A percentile compares a stretch with the other conserved stretches of the same genome.
Evolutionary conservation across 257 asterid genomes (phyloP).

Genomic region (Forsythia suspensa): DNA sequence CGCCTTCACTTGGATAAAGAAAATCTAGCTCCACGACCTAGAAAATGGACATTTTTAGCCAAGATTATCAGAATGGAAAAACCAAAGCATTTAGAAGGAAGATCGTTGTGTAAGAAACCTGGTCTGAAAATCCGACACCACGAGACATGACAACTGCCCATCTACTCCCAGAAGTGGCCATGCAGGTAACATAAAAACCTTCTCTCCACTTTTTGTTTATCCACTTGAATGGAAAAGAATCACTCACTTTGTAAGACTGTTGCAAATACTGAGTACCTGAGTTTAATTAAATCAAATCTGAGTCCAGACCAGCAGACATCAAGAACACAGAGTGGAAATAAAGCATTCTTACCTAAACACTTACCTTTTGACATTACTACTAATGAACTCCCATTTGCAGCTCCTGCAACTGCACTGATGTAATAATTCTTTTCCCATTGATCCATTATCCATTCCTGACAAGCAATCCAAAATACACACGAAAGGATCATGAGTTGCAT

Average conservation of each 20-base stretch:
- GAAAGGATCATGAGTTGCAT: background rate
- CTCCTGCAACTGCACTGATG: constrained; percentile 84
- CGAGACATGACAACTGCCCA: constrained; percentile 94
- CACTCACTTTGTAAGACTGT: constrained; percentile 88
- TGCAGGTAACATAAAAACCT: constrained; percentile 74
- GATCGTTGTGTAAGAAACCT: constrained; percentile 44
- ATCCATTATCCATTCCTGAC: constrained; percentile 85
- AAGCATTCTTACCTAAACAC: background rate
- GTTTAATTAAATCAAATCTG: background rate
- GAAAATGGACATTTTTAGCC: background rate
- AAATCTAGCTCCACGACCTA: constrained; percentile 90
- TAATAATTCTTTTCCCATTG: constrained; percentile 82
- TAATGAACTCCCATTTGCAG: constrained; percentile 71
- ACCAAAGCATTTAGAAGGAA: background rate
- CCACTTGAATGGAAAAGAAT: constrained; percentile 92
- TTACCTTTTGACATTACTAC: constrained; percentile 90
- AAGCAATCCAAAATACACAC: constrained; percentile 18
- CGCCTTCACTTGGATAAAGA: constrained; percentile 87
- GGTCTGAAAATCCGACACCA: constrained; percentile 69
- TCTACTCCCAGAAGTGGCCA: constrained; percentile 80
- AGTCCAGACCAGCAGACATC: constrained; percentile 14
- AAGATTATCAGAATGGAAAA: background rate
- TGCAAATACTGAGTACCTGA: constrained; percentile 73
- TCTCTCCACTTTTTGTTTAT: constrained; percentile 93
- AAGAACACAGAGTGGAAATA: background rate